A percentile compares a stretch with the other conserved stretches of the same genome.
phyloP scores from a whole-genome alignment of 2,329 filamentous ascomycete species.

The Colletotrichum cordylinicola region DNA sequence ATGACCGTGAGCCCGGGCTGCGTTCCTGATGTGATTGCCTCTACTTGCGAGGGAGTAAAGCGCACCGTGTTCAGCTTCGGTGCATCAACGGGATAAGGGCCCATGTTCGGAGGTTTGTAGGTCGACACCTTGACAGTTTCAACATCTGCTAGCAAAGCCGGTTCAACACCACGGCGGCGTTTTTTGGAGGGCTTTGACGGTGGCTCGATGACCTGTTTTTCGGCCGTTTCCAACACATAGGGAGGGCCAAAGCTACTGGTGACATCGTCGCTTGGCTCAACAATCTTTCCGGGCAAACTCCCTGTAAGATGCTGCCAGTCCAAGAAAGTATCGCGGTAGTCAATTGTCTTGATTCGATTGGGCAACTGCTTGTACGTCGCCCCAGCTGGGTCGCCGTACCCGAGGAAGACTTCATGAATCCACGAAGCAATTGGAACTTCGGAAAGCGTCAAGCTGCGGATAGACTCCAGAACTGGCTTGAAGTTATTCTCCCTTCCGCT shows the following conservation, averaged over 20 bases:
- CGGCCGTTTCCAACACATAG: constrained; percentile 77
- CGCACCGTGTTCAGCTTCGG: constrained; percentile 83
- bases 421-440: constrained; percentile 87
- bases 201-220: constrained; percentile 56
- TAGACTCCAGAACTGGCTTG: constrained; percentile 89
- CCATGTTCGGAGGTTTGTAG: constrained; percentile 86
- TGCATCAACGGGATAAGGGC: constrained; percentile 85
- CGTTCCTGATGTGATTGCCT: constrained; percentile 91
- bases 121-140: constrained; percentile 83
- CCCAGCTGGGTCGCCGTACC: constrained; percentile 89
- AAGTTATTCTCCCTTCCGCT: constrained; percentile 96
- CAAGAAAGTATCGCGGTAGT: constrained; percentile 93
- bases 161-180: constrained; percentile 79
- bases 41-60: constrained; percentile 89
- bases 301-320: constrained; percentile 95
- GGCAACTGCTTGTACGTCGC: constrained; percentile 85
- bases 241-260: constrained; percentile 82
- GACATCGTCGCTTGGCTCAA: constrained; percentile 78
- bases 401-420: constrained; percentile 97
- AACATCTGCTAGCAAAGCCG: constrained; percentile 63
- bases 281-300: constrained; percentile 84
- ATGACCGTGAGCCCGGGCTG: constrained; percentile 94
- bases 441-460: constrained; percentile 83
- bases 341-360: constrained; percentile 78
- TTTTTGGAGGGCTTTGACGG: constrained; percentile 78